These are phyloP conservation scores for Epichloe coenophiala DNA, from an alignment of 2,329 filamentous ascomycete species.

Conservation along the genomic window DNA sequence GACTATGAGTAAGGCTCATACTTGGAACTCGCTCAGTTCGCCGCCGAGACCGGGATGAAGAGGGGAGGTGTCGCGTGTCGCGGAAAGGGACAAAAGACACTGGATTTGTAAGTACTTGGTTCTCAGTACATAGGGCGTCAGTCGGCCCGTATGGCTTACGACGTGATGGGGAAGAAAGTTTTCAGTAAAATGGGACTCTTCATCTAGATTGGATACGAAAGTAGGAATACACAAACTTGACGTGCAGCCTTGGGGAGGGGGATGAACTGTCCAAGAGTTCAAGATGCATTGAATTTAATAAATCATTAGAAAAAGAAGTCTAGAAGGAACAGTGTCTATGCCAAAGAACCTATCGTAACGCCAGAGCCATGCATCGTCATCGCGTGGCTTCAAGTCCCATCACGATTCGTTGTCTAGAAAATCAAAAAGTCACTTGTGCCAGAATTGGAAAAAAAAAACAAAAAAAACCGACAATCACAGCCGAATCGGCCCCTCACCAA, in stretches of 20 bases:
- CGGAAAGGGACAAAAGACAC: too few relatives aligned
- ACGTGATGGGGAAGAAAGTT: neutral
- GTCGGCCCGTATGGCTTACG: neutral
- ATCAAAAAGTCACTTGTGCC: neutral
- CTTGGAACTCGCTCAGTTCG: constrained; percentile 32
- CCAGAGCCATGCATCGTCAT: neutral
- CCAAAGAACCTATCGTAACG: neutral
- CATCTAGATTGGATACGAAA: too few relatives aligned
- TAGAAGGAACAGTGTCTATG: neutral
- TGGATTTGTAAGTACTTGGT: too few relatives aligned
- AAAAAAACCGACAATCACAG: constrained; percentile 7
- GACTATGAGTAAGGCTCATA: constrained; percentile 42
- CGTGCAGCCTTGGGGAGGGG: too few relatives aligned
- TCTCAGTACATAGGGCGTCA: neutral
- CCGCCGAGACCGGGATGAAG: constrained; percentile 11
- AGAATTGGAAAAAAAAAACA: neutral
- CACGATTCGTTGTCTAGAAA: too few relatives aligned
- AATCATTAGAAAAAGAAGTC: neutral
- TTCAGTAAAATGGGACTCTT: too few relatives aligned
- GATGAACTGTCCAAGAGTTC: neutral
- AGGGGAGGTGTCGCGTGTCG: neutral
- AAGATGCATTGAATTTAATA: neutral
- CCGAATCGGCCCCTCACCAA: constrained; percentile 22
- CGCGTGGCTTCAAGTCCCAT: too few relatives aligned
- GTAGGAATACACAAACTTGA: too few relatives aligned